Conservation (phyloP, 2,329 filamentous ascomycete species). For the Magnaporthiopsis incrustans region DNA sequence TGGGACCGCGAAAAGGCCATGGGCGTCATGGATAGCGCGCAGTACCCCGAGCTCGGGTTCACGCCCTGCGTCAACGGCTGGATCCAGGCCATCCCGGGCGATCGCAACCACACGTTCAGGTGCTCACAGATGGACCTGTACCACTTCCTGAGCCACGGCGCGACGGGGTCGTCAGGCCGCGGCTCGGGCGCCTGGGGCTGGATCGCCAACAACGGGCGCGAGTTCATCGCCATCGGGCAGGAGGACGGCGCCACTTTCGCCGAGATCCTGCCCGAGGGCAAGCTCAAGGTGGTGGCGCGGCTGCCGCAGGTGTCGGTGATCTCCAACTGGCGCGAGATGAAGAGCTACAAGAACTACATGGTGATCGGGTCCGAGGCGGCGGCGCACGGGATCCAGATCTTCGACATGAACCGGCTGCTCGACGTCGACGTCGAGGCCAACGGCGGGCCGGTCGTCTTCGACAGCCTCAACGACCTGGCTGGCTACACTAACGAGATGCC, state of each 20-base stretch:
- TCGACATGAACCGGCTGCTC: slow-evolving; percentile 51
- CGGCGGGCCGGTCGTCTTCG: slow-evolving; percentile 15
- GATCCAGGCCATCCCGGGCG: neutral
- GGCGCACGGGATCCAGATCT: slow-evolving; percentile 52
- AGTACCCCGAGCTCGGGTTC: slow-evolving; percentile 3
- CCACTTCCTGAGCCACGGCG: slow-evolving; percentile 7
- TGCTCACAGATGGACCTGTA: slow-evolving; percentile 5
- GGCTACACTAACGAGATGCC: slow-evolving; percentile 3
- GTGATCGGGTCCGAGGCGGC: slow-evolving; percentile 33
- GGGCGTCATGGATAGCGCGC: neutral
- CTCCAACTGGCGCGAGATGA: slow-evolving; percentile 43
- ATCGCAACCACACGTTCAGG: slow-evolving; percentile 2
- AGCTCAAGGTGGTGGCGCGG: slow-evolving; percentile 44
- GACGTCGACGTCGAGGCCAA: slow-evolving; percentile 34
- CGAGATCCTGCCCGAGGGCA: slow-evolving; percentile 38
- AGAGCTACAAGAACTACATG: slow-evolving; percentile 27
- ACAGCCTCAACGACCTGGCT: neutral
- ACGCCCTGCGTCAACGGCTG: slow-evolving; percentile 4
- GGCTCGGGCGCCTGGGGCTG: slow-evolving; percentile 27
- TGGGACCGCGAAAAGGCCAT: neutral
- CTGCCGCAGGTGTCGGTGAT: slow-evolving; percentile 33
- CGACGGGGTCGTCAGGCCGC: neutral
- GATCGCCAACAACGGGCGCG: slow-evolving; percentile 42
- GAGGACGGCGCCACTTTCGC: slow-evolving; percentile 46
- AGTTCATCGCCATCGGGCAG: slow-evolving; percentile 47